A percentile compares a stretch with the other conserved stretches of the same genome.
phyloP scores from a whole-genome alignment of 2,329 filamentous ascomycete genomes.

The Ophiostoma australiae region DNA sequence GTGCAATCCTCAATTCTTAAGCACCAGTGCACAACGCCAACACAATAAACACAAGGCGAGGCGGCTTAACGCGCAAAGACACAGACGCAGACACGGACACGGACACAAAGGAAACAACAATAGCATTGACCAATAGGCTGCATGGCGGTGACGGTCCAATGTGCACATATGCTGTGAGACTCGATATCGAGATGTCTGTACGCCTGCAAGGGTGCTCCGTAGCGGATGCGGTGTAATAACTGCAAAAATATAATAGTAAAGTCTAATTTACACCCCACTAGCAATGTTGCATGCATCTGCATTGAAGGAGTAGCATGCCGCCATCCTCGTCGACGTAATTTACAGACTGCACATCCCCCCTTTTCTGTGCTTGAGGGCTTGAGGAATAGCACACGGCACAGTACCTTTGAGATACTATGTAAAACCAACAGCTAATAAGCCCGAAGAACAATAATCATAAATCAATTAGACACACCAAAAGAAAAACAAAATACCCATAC shows the following conservation, averaged over 20 bases:
- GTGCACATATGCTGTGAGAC: slow-evolving; percentile 2
- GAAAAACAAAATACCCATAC: not conserved
- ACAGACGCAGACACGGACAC: not conserved
- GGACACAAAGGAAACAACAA: not conserved
- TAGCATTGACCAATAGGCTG: slow-evolving; percentile 3
- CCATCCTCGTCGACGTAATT: slow-evolving; percentile 11
- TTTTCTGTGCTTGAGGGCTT: not conserved
- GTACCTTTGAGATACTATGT: not conserved
- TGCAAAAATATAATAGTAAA: not conserved
- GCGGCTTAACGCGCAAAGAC: not conserved
- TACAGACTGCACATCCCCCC: slow-evolving; percentile 13
- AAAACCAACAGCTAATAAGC: not conserved
- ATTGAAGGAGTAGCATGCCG: not conserved
- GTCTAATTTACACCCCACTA: slow-evolving; percentile 4
- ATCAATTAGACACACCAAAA: not conserved
- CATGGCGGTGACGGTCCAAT: not conserved
- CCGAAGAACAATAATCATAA: not conserved
- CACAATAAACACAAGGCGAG: not conserved
- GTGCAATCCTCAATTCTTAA: not conserved
- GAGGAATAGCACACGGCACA: not conserved
- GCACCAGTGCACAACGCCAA: not conserved
- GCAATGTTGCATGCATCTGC: slow-evolving; percentile 5
- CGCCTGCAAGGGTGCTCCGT: not conserved
- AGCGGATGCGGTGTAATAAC: not conserved
- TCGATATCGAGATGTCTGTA: slow-evolving; percentile 5